These are phyloP conservation scores for Metschnikowia baotianmanensis DNA, from an alignment of 805 yeast genomes.

Conservation along the genomic window DNA sequence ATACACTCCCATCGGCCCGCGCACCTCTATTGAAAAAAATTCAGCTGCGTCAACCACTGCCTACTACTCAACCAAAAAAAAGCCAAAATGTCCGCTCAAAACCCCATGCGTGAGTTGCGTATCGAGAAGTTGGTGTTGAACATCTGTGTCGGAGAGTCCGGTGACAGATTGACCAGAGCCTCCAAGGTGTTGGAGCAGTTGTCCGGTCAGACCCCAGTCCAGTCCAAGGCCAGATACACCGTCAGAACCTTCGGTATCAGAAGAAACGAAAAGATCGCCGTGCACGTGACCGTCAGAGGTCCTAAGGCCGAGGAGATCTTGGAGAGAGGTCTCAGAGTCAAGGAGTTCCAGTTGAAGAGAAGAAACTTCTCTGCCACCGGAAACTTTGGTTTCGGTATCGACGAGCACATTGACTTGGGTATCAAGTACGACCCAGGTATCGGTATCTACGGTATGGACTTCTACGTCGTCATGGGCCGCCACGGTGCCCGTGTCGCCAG, in stretches of 20 bases:
- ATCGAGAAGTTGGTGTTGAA: constrained; percentile 99
- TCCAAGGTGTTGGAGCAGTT: constrained; percentile 99
- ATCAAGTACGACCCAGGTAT: constrained; percentile 99
- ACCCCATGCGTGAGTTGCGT: constrained; percentile 98
- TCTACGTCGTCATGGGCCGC: constrained; percentile 99
- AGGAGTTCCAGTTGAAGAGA: constrained; percentile 94
- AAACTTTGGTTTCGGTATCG: constrained; percentile 99
- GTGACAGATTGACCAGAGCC: constrained; percentile 99
- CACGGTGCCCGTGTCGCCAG: constrained; percentile 99
- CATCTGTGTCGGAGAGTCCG: constrained; percentile 99
- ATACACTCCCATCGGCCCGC: background rate
- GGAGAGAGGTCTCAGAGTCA: constrained; percentile 99
- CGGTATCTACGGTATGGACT: constrained; percentile 99
- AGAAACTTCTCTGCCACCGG: constrained; percentile 98
- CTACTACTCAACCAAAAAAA: constrained; percentile 9
- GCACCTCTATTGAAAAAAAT: constrained; percentile 6
- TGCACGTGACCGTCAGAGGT: constrained; percentile 99
- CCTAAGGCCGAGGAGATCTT: constrained; percentile 98
- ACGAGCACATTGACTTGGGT: constrained; percentile 99
- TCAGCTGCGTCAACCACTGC: constrained; percentile 1
- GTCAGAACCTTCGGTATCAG: constrained; percentile 99
- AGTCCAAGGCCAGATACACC: constrained; percentile 99
- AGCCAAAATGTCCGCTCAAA: constrained; percentile 49
- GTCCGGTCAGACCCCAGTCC: constrained; percentile 99
- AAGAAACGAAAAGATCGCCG: constrained; percentile 99